Base-by-base conservation (phyloP, 192 early-diverging fungal species). In the Backusella westeae region DNA sequence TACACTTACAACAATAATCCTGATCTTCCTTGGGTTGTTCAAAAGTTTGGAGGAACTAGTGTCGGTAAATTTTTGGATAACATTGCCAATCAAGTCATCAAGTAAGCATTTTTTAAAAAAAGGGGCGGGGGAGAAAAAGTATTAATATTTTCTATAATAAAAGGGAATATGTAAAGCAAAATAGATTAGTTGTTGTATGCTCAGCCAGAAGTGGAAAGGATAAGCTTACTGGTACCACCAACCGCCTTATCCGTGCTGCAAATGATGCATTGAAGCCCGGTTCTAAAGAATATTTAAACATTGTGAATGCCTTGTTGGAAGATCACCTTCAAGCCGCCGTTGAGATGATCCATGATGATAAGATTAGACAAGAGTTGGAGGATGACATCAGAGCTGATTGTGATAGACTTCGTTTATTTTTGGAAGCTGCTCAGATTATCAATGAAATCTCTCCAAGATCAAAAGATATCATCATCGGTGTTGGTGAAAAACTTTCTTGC, bases 1-100 rank as follows among this genome's bases (percentile, higher is more conserved):
- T 44, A 71, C 7, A 74, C 36, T 19, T 74, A 59, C 23, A 69
- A 42, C 44, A 82, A 82, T 52, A 35, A 44, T 36, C 53, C 78
- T 19, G 41, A 77, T 34, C 81, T 82, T 59, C 92, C 91, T 46
- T 91, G 89, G 84, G 76, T 92, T 72, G 93, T 93, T 42, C 92
- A 93, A 80, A 99, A 99, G 89, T 99, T 96, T 90, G 98, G 98
- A 74, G 97, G 98, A 34, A 99, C 98, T 38, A 93, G 91, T 74
- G 94, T 99, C 38, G 97, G 98, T 71, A 96, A 93, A 80, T 93
- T 91, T 78, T 74, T 93, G 14, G 88, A 93, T 34, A 89, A 83
- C 69, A 93, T 94, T 68, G 86, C 90, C 67, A 86, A 86, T 75
- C 87, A 84, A 75, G 96, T 99, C 77, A 90, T 98, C 68, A 93